Base-by-base conservation (phyloP, 2,329 filamentous ascomycete genomes). In the Aspergillus pseudoterreus region DNA sequence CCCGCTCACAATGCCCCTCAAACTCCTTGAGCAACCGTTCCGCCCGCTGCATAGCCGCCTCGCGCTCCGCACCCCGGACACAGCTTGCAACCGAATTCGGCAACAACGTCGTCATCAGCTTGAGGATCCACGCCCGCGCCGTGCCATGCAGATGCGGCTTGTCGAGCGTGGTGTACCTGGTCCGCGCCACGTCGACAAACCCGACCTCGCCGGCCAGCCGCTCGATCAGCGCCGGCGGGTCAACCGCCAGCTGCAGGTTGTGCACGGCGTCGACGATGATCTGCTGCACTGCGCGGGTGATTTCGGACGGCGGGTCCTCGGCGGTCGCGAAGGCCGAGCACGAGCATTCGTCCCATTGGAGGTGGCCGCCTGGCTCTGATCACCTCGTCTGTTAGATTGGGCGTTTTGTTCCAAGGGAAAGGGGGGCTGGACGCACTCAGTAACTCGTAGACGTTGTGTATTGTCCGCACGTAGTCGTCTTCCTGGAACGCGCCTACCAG, bases 341-440 rank as follows among this genome's bases (percentile, higher is more conserved):
- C 54, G 63, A 57, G 19, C 61, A 49, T 41, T 66, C 63, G 49
- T 63, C 61, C 63, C 63, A 66, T 53, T 63, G 63, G 43, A 66
- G 54, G 51, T 63, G 57, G 27, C 63, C 63, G 22, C 56, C 60
- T 12, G 57, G 59, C 51, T 58, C 63, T 65, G 6, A 10, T 30
- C 27, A 30, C 11, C 6, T 27, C 6, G 1, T 6, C 4, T 36
- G 33, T 15, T 36, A 10, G 8, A 21, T 6, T 44, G 17, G n/a
- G 42, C 4, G 42, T 27, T 27, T 10, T n/a, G 32, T 43, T 22
- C 21, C 21, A 22, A n/a, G n/a, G n/a, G n/a, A n/a, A n/a, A n/a
- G n/a, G n/a, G n/a, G n/a, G n/a, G n/a, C n/a, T n/a, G n/a, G n/a
- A 49, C 52, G 8, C 56, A 70, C 67, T 69, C 10, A 70, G 43